A percentile compares a stretch with the other conserved stretches of the same genome.
phyloP scores from a whole-genome alignment of 495 filamentous ascomycete species.

The Hypoxylon fuscum region DNA sequence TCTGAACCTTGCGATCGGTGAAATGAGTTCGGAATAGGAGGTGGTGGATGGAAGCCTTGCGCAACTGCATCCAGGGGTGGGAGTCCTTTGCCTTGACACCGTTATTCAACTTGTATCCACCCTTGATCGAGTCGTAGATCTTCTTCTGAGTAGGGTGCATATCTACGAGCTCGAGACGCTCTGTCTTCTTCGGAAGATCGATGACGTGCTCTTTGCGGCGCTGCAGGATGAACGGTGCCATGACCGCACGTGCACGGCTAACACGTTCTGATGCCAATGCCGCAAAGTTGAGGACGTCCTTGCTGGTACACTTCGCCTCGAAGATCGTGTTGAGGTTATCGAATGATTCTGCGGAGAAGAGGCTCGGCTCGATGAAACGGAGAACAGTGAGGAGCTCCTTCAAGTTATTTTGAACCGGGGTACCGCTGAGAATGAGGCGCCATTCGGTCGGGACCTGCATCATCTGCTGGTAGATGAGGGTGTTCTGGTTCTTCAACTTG shows the following conservation, averaged over 20 bases:
- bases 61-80: constrained; percentile 91
- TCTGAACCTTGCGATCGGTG: constrained; percentile 72
- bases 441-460: constrained; percentile 80
- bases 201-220: constrained; percentile 96
- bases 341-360: constrained; percentile 74
- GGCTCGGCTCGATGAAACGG: constrained; percentile 85
- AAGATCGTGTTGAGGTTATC: constrained; percentile 85
- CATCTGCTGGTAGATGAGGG: constrained; percentile 80
- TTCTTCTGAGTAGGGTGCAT: constrained; percentile 73
- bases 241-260: constrained; percentile 84
- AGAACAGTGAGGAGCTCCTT: constrained; percentile 89
- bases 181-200: constrained; percentile 83
- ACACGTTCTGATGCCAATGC: constrained; percentile 87
- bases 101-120: constrained; percentile 43
- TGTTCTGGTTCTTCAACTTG: constrained; percentile 84
- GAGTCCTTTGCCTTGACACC: constrained; percentile 48
- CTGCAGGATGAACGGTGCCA: constrained; percentile 93
- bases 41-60: constrained; percentile 92
- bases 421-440: constrained; percentile 88
- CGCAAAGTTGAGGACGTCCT: constrained; percentile 74
- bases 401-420: constrained; percentile 94
- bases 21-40: constrained; percentile 85
- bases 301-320: constrained; percentile 86
- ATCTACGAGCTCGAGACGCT: constrained; percentile 78
- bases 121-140: constrained; percentile 70